Conservation (phyloP, 352 stramenopile species). For the Globisporangium nagaii region DNA sequence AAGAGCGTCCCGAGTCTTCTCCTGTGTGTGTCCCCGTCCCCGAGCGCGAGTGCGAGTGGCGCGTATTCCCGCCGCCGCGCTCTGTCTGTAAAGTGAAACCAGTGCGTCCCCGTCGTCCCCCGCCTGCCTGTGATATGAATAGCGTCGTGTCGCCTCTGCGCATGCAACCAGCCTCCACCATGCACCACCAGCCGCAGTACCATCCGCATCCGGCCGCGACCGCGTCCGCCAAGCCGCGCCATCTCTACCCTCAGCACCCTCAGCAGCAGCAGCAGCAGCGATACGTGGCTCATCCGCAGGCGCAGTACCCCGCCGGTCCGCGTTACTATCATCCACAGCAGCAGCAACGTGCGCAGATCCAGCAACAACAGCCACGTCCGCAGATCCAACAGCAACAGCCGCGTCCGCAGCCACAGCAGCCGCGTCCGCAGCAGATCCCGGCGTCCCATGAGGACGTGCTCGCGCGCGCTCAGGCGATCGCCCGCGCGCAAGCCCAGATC, state of each 20-base stretch:
- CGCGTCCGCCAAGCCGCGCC: neutral
- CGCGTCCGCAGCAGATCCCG: neutral
- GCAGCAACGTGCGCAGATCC: neutral
- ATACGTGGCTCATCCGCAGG: slow-evolving; percentile 2
- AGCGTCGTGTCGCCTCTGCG: slow-evolving; percentile 15
- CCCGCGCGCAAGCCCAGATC: slow-evolving; percentile 22
- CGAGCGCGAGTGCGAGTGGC: neutral
- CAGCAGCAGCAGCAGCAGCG: slow-evolving; percentile 1
- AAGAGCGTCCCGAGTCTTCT: neutral
- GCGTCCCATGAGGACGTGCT: slow-evolving; percentile 15
- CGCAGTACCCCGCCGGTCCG: neutral
- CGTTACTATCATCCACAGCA: neutral
- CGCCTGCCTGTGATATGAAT: slow-evolving; percentile 5
- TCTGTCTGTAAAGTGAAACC: neutral
- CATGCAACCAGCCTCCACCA: slow-evolving; percentile 7
- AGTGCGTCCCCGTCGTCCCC: neutral
- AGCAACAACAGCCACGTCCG: neutral
- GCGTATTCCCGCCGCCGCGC: neutral
- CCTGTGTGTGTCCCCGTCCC: neutral
- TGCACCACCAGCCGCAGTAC: slow-evolving; percentile 5
- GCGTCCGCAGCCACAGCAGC: neutral
- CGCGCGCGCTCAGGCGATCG: slow-evolving; percentile 21
- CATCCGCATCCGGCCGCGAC: neutral
- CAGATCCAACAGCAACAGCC: neutral
- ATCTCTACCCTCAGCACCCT: too few relatives aligned